Evolutionary conservation across 169 alveolate species (phyloP), one percentile per base, ranked within the genome.

Genomic region (Plasmodium gonderi): DNA sequence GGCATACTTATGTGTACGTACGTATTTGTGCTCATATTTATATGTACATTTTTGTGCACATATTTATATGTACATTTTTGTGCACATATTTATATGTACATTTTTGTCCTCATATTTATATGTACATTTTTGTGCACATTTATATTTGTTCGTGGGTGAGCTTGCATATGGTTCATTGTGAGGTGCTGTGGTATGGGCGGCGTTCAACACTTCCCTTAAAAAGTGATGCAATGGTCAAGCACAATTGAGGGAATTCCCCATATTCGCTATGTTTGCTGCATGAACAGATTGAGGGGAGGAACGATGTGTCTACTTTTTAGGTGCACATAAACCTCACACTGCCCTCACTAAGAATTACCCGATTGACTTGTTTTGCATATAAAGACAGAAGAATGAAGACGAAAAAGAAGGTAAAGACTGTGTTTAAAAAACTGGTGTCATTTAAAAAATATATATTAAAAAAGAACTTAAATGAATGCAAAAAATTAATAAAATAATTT

Each of bases 391-490:
- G 14, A 17, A 74, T 29, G 36, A 74, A 85, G 23, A 74, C 79
- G 65, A 85, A 38, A 65, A 60, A 31, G 67, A 42, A 85, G 38
- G 87, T 85, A 42, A 29, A 85, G 8, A 74, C 31, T n/a, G 85
- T 85, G 64, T 85, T 60, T 17, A 33, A 51, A 75, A 85, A 36
- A 42, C 67, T 51, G 1, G 79, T 26, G 31, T 85, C 85, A 36
- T 85, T 85, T 85, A 85, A 51, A 75, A 85, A 85, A 85, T 65
- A 85, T 20, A 85, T 85, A 29, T 85, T 42, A 85, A 85, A 85
- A 74, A 85, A 40, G 29, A 85, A 85, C 67, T 85, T 85, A 42
- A 74, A 85, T 26, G 85, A 36, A 44, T 85, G 33, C 20, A 85
- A 51, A 74, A 85, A 77, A 44, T 85, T 85, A 74, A 85, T 81